Percentiles rank a stretch among this genome's conserved stretches.
These are phyloP conservation scores for Escallonia herrerae DNA, from an alignment of 129 eudicot genomes.

Conservation along the genomic window DNA sequence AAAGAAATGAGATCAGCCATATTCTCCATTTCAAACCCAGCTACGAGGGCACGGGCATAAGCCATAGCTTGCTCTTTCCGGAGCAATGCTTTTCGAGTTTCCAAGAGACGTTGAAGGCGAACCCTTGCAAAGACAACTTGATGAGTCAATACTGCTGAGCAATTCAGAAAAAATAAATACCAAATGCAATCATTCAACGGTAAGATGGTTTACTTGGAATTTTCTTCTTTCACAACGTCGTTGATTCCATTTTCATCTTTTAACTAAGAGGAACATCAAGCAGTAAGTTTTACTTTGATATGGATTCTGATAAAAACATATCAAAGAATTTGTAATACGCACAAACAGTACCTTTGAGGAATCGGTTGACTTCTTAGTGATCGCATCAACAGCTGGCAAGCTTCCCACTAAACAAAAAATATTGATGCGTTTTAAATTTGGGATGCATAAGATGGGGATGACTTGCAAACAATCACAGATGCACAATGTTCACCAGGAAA, in stretches of 20 bases:
- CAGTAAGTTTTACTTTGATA: neutral
- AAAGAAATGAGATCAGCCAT: constrained; percentile 66
- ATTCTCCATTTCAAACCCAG: constrained; percentile 79
- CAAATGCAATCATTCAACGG: constrained; percentile 8
- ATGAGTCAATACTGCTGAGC: too few species aligned
- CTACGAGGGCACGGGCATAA: constrained; percentile 91
- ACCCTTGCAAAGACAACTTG: constrained; percentile 36
- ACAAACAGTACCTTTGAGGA: constrained; percentile 51
- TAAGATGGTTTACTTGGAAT: constrained; percentile 56
- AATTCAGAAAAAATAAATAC: neutral
- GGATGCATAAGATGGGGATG: too few species aligned
- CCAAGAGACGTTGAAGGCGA: constrained; percentile 80
- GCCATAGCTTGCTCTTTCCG: constrained; percentile 98
- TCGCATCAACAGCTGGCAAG: constrained; percentile 49
- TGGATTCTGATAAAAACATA: neutral
- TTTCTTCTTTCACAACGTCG: constrained; percentile 55
- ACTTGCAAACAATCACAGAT: too few species aligned
- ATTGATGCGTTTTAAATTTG: too few species aligned
- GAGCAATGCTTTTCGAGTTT: constrained; percentile 83
- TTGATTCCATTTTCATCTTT: constrained; percentile 34
- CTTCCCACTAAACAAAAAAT: constrained; percentile 33
- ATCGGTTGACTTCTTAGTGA: constrained; percentile 41
- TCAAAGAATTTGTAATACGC: neutral
- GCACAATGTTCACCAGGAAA: too few species aligned
- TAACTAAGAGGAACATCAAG: constrained; percentile 28